Conservation (phyloP, 495 filamentous ascomycete species). For the Aspergillus indologenus region DNA sequence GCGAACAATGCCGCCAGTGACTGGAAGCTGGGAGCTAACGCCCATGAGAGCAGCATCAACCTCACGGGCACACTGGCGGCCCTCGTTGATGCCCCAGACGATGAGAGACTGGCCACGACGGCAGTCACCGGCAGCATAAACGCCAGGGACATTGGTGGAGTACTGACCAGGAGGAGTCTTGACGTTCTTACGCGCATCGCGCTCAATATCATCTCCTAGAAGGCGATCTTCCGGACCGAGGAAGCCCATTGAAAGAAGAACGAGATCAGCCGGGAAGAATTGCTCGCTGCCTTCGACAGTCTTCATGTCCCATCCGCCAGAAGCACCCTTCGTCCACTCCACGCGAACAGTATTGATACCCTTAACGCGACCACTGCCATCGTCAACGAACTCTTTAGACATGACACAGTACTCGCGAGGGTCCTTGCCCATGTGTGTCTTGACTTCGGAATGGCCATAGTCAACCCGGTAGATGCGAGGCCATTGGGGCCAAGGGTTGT, state of each 20-base stretch:
- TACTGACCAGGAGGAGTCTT: conserved; percentile 93
- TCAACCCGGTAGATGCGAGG: conserved; percentile 97
- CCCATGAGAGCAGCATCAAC: conserved; percentile 86
- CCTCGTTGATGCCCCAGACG: conserved; percentile 99
- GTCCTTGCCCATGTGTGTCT: conserved; percentile 96
- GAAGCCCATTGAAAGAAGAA: conserved; percentile 98
- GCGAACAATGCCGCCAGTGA: conserved; percentile 93
- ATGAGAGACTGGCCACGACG: conserved; percentile 95
- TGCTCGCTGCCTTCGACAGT: conserved; percentile 91
- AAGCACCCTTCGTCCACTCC: conserved; percentile 89
- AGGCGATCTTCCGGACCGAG: conserved; percentile 90
- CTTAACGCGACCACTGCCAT: conserved; percentile 83
- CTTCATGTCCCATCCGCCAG: conserved; percentile 99
- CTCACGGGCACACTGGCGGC: conserved; percentile 88
- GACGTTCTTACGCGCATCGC: conserved; percentile 92
- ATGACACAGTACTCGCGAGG: conserved; percentile 98
- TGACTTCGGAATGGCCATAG: conserved; percentile 95
- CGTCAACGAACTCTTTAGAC: conserved; percentile 96
- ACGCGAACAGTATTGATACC: conserved; percentile 98
- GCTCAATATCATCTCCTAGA: conserved; percentile 82
- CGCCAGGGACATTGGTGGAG: conserved; percentile 78
- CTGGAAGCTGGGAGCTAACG: conserved; percentile 72
- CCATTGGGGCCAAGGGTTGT: conserved; percentile 99
- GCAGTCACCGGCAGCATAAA: conserved; percentile 97
- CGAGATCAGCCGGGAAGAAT: conserved; percentile 96